Evolutionary conservation across 352 stramenopile genomes (phyloP).

Genomic region (Globisporangium viniferum): DNA sequence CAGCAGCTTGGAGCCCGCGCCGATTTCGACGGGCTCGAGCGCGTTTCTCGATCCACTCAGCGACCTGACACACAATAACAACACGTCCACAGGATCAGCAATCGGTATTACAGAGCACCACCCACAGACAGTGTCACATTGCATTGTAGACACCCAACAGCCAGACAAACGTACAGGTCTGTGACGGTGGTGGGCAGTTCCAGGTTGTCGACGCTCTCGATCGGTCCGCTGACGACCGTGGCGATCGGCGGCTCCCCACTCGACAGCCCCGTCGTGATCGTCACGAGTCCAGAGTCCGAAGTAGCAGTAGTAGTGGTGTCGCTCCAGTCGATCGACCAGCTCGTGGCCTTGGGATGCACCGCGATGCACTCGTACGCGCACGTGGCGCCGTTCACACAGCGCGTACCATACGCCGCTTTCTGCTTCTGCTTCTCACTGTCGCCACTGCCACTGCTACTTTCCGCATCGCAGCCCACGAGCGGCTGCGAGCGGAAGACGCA

Average conservation of each 20-base stretch:
- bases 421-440: background rate
- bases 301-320: background rate
- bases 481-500: constrained; percentile 10
- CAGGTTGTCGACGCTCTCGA: constrained; percentile 9
- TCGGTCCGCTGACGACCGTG: background rate
- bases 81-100: background rate
- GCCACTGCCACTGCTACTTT: background rate
- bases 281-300: background rate
- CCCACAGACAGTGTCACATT: background rate
- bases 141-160: background rate
- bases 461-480: background rate
- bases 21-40: background rate
- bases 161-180: constrained; percentile 6
- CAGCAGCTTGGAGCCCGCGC: background rate
- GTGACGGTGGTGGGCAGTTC: constrained; percentile 7
- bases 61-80: background rate
- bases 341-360: background rate
- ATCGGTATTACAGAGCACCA: background rate
- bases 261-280: background rate
- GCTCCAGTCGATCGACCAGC: constrained; percentile 7
- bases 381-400: constrained; percentile 11
- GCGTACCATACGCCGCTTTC: background rate
- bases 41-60: background rate
- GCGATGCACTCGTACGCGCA: constrained; percentile 13
- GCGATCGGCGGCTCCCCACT: background rate